These are phyloP conservation scores for Phytophthora rubi DNA, from an alignment of 352 stramenopile genomes.

Conservation along the genomic window DNA sequence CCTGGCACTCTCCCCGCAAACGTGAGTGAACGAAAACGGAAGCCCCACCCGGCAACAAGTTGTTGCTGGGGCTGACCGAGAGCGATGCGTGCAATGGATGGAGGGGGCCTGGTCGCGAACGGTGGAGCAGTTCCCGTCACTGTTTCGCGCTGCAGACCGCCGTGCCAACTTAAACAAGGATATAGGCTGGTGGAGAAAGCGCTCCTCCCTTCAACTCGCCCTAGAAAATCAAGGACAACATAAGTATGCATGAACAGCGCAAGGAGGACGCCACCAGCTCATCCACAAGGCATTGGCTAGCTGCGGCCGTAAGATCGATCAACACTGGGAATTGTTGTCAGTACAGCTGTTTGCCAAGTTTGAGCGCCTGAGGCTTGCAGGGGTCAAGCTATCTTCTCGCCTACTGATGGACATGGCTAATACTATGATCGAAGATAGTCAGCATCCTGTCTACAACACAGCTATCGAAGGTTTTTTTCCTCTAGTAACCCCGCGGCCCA, in stretches of 20 bases:
- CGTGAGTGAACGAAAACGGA: no score
- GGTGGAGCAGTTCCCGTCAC: no score
- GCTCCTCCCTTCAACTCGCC: not conserved
- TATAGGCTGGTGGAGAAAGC: not conserved
- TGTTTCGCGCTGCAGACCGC: no score
- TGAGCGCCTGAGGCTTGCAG: not conserved
- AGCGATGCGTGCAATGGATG: no score
- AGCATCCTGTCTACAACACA: not conserved
- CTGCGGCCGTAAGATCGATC: not conserved
- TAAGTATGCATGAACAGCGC: not conserved
- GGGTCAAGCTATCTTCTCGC: not conserved
- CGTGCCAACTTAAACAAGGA: not conserved
- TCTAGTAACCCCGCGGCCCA: not conserved
- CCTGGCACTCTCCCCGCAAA: no score
- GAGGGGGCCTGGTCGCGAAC: no score
- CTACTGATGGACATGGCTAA: not conserved
- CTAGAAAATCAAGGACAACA: not conserved
- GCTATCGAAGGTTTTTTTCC: not conserved
- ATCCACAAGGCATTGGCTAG: not conserved
- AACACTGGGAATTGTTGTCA: not conserved
- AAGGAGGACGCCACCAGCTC: not conserved
- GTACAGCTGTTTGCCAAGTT: not conserved
- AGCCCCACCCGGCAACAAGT: no score
- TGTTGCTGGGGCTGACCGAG: no score
- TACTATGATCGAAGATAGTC: slow-evolving; percentile 15